A percentile compares a stretch with the other conserved stretches of the same genome.
Evolutionary conservation across 805 yeast genomes (phyloP).

Genomic region (Candida succiphila): DNA sequence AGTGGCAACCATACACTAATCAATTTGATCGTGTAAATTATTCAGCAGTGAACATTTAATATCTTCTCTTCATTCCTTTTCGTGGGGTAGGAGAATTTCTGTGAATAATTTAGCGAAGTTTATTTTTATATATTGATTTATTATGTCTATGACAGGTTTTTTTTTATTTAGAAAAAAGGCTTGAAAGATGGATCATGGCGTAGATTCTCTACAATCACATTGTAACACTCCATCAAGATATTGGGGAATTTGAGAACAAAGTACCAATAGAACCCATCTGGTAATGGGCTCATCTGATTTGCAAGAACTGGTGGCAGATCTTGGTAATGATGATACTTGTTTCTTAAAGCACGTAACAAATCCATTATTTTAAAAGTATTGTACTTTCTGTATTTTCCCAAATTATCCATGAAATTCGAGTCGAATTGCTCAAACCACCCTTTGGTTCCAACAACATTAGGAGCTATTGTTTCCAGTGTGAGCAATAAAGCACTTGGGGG

Average conservation of each 20-base stretch:
- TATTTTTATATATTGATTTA: too few species aligned
- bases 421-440: slow-evolving; percentile 81
- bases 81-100: too few species aligned
- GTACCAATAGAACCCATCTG: slow-evolving; percentile 75
- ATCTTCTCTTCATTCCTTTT: too few species aligned
- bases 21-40: too few species aligned
- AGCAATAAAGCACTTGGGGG: slow-evolving; percentile 46
- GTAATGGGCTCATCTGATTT: slow-evolving; percentile 63
- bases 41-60: too few species aligned
- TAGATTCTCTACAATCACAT: slow-evolving; percentile 45
- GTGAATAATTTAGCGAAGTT: too few species aligned
- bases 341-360: slow-evolving; percentile 77
- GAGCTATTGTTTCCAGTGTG: slow-evolving; percentile 61
- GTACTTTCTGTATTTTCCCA: slow-evolving; percentile 88
- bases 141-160: too few species aligned
- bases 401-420: slow-evolving; percentile 60
- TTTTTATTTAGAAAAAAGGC: slow-evolving; percentile 31
- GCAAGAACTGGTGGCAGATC: slow-evolving; percentile 70
- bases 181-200: slow-evolving; percentile 53
- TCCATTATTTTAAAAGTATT: slow-evolving; percentile 74
- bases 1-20: too few species aligned
- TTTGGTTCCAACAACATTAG: slow-evolving; percentile 44
- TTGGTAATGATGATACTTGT: slow-evolving; percentile 90
- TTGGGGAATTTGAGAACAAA: slow-evolving; percentile 71
- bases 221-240: slow-evolving; percentile 65